A percentile compares a stretch with the other conserved stretches of the same genome.
Evolutionary conservation across 2,329 filamentous ascomycete genomes (phyloP).

Genomic region (Chaetomium olivaceum): DNA sequence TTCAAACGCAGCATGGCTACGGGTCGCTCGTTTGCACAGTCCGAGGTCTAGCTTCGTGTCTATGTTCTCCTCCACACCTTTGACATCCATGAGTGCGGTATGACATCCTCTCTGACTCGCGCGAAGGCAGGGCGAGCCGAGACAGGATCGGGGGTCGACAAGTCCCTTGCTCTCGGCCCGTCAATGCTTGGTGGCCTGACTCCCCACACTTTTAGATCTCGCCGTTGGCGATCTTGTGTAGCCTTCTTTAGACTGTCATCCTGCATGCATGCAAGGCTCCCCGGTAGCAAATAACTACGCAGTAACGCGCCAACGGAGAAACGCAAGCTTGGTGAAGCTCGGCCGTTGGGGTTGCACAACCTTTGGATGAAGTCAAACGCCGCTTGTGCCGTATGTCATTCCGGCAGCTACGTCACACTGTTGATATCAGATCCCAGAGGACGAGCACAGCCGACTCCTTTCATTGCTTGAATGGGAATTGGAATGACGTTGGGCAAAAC

Average conservation of each 20-base stretch:
- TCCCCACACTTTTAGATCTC: constrained; percentile 10
- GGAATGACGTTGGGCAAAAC: not conserved
- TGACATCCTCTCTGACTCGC: constrained; percentile 12
- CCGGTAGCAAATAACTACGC: not conserved
- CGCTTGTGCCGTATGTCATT: not conserved
- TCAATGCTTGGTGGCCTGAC: constrained; percentile 16
- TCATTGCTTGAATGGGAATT: not conserved
- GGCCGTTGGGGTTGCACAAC: constrained; percentile 2
- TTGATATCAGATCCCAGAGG: not conserved
- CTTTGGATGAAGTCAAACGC: not conserved
- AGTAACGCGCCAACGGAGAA: not conserved
- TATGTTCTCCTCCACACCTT: not conserved
- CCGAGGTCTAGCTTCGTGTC: not conserved
- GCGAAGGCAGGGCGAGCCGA: not conserved
- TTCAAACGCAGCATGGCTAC: not conserved
- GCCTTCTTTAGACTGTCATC: constrained; percentile 4
- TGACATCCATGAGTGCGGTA: not conserved
- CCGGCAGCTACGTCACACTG: not conserved
- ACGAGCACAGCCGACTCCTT: not conserved
- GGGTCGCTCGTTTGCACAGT: not conserved
- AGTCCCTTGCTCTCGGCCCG: not conserved
- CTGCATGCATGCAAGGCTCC: not conserved
- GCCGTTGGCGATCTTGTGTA: constrained; percentile 13
- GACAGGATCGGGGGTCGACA: not conserved
- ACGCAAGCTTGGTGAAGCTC: not conserved